Evolutionary conservation across 495 filamentous ascomycete genomes (phyloP), one percentile per base, ranked within the genome.

Genomic region (Daldinia caldariorum): DNA sequence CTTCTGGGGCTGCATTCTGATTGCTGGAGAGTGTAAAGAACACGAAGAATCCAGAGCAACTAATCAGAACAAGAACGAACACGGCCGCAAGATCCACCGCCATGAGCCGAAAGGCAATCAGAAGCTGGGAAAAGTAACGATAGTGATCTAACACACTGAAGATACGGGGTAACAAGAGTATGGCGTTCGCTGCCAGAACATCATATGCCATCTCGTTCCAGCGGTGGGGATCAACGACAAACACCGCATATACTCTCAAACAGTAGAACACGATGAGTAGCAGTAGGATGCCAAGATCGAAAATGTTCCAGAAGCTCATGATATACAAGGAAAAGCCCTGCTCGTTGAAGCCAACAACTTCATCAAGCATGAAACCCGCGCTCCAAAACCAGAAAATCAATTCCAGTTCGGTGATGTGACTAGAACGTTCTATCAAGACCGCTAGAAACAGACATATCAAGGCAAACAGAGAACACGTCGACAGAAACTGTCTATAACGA

Each of bases 301-400:
- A 97, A 18, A 93, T 84, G 77, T 97, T 97, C 94, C 94, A 97
- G 77, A 97, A 92, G 76, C 92, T 96, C 90, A 97, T 93, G 69
- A 97, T 89, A 79, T 97, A 97, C 9, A 97, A 85, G 56, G 93
- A 93, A 75, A 97, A 95, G 6, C 94, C 94, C 74, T 96, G 91
- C 75, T 97, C 93, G 69, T 92, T 94, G 83, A 96, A 96, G 6
- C 92, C 92, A 32, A 95, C 91, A 47, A 97, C 83, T 77, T 97
- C 93, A 72, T 96, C 93, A n/a, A 97, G 89, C 92, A 97, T 96
- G 78, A 94, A 97, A 3, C 94, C 94, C 22, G 92, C 91, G 74
- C 92, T 94, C 94, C 94, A 97, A 76, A 97, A 90, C 94, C 94
- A 97, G 76, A 97, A 97, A 10, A 95, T 72, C 20, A 97, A 77